phyloP scores from a whole-genome alignment of 345 rosid genomes.

The Corchorus olitorius region DNA sequence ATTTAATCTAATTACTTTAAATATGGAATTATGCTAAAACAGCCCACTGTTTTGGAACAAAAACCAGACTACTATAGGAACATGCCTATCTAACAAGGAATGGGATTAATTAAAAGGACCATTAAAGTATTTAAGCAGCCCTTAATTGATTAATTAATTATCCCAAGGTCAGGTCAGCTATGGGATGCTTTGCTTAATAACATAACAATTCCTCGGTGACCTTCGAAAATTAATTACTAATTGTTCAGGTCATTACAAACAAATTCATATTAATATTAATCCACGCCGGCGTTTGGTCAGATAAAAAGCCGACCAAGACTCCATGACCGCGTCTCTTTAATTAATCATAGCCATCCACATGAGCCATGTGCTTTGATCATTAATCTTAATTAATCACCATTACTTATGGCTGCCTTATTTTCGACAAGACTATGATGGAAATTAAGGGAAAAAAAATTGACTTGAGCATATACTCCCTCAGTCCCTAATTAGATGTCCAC shows the following conservation, averaged over 20 bases:
- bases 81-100: not conserved
- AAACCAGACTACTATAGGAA: slow-evolving; percentile 22
- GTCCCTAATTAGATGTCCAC: too few relatives aligned
- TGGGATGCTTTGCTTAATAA: not conserved
- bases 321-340: too few relatives aligned
- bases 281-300: not conserved
- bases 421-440: too few relatives aligned
- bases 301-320: not conserved
- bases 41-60: slow-evolving; percentile 33
- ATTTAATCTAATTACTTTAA: not conserved
- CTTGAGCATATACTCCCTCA: too few relatives aligned
- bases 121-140: slow-evolving; percentile 15
- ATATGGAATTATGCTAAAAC: not conserved
- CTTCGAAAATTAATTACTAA: not conserved
- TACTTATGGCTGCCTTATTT: too few relatives aligned
- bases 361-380: too few relatives aligned
- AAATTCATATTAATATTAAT: not conserved
- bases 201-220: not conserved
- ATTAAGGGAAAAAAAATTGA: too few relatives aligned
- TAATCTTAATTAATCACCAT: too few relatives aligned
- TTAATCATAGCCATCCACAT: too few relatives aligned
- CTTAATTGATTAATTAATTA: slow-evolving; percentile 1
- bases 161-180: not conserved
- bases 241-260: not conserved
- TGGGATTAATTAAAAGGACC: not conserved